These are phyloP conservation scores for Viola odorata DNA, from an alignment of 345 rosid species.

Conservation along the genomic window DNA sequence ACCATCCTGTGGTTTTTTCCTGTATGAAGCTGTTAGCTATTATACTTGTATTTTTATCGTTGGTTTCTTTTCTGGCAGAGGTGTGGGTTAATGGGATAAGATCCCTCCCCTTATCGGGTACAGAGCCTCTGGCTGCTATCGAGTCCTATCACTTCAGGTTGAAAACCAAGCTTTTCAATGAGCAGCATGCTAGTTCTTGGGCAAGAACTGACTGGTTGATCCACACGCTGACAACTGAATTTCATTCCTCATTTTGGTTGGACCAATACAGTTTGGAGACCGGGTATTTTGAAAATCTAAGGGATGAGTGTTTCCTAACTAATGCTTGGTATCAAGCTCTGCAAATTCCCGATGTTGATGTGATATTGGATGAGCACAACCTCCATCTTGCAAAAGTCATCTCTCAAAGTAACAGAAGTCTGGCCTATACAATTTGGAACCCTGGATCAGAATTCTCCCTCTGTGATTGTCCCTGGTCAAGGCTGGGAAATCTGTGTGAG, in stretches of 20 bases:
- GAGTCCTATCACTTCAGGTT: slow-evolving; percentile 44
- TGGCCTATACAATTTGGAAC: slow-evolving; percentile 37
- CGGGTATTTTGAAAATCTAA: slow-evolving; percentile 35
- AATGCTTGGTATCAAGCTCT: slow-evolving; percentile 48
- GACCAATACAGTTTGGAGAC: slow-evolving; percentile 36
- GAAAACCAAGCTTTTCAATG: slow-evolving; percentile 37
- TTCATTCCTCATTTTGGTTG: slow-evolving; percentile 45
- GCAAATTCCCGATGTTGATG: slow-evolving; percentile 32
- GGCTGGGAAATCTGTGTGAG: slow-evolving; percentile 44
- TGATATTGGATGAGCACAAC: slow-evolving; percentile 42
- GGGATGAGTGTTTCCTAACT: slow-evolving; percentile 29
- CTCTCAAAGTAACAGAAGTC: slow-evolving; percentile 38
- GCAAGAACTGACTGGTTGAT: slow-evolving; percentile 46
- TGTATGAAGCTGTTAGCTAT: too few species aligned
- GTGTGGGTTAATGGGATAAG: slow-evolving; percentile 34
- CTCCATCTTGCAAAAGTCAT: slow-evolving; percentile 42
- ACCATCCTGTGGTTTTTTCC: too few species aligned
- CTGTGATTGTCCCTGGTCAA: slow-evolving; percentile 44
- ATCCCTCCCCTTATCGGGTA: slow-evolving; percentile 37
- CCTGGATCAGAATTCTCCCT: slow-evolving; percentile 54
- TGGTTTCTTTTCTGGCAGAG: slow-evolving; percentile 27
- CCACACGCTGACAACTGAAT: slow-evolving; percentile 40
- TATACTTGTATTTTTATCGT: too few species aligned
- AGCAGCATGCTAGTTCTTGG: slow-evolving; percentile 29
- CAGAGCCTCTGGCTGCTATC: slow-evolving; percentile 45